Base-by-base conservation (phyloP, 1,284 basidiomycete species). In the Rhizoctonia solani region DNA sequence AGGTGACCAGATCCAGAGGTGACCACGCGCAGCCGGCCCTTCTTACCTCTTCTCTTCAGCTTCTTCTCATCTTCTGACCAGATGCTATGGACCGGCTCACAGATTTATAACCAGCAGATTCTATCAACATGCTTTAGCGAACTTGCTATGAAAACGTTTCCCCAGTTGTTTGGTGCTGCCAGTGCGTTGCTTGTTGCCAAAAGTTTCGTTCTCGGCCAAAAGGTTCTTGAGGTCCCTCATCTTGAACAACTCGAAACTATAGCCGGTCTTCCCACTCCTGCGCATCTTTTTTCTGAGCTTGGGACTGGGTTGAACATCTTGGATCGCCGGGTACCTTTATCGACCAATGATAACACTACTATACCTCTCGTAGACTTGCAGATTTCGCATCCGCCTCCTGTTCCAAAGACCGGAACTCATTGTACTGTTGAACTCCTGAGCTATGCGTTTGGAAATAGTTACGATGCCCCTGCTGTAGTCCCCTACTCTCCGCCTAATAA, bases 291-390 rank as follows among this genome's bases (percentile, higher is more conserved):
- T 27, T 53, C 61, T 53, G 61, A 49, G 1, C 69, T 78, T 6
- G 66, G 66, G 3, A 50, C 66, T 27, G 63, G 67, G 14, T 29
- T 34, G 6, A n/a, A 70, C 23, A 25, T 23, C 3, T 68, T 77
- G 27, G 67, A 73, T 19, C 74, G 73, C 41, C 74, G 78, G 37
- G 77, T 79, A 3, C 77, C 78, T 19, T 69, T 77, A 29, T 74
- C 74, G 63, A 79, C 78, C 1, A 72, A 78, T 63, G 77, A 78
- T 68, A 69, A 72, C 8, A 77, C 76, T 4, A 73, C 75, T 11
- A 72, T 76, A 4, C 77, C 77, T 27, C 70, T 78, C 1, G 39
- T 54, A 19, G 54, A 54, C 41, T 30, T 68, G 8, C 67, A 68
- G 32, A 41, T 63, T 2, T 41, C 55, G 19, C 42, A 61, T 54